Evolutionary conservation across 2,329 filamentous ascomycete species (phyloP), one percentile per base, ranked within the genome.

Genomic region (Ceratocystis cacaofunesta): DNA sequence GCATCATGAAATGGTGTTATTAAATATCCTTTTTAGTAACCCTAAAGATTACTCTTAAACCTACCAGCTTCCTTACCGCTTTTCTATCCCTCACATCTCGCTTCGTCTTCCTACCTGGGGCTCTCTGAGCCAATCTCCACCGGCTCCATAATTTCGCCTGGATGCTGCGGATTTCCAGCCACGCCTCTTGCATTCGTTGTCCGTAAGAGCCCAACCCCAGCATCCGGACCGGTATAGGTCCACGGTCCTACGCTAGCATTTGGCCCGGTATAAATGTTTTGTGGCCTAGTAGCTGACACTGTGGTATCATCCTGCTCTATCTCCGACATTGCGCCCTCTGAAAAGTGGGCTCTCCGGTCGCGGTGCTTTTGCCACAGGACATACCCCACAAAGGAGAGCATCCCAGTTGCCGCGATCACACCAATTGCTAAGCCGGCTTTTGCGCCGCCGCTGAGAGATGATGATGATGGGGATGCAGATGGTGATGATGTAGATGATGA

Each of bases 391-490:
- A 65, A 64, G 0, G 76, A 74, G 17, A 77, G 68, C 2, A 70
- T 70, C 2, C 75, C 79, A 46, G 81, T 72, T 32, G 74, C 79
- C 0, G 80, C 71, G 1, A 79, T 76, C 2, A 80, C 77, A 19
- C 81, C 83, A 0, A 80, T 75, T 5, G 78, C 82, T n/a, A 86
- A 79, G 1, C 83, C 83, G 0, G 79, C 81, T 69, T 80, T 82
- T 1, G 80, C 82, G 0, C 79, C 81, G 0, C 75, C 71, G 30
- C 50, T 58, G 15, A 1, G 79, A 79, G 5, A 83, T 2, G 25
- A 2, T 3, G 55, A 10, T 10, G 12, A 7, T 4, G 28, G 17
- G 2, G 52, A 8, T 7, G 71, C 71, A 1, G 70, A 22, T n/a
- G 55, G 1, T 1, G 28, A 32, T 8, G 15, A 7, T 1, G 15